These are phyloP conservation scores for Cucumis melo DNA, from an alignment of 306 rosid species.

Conservation along the genomic window DNA sequence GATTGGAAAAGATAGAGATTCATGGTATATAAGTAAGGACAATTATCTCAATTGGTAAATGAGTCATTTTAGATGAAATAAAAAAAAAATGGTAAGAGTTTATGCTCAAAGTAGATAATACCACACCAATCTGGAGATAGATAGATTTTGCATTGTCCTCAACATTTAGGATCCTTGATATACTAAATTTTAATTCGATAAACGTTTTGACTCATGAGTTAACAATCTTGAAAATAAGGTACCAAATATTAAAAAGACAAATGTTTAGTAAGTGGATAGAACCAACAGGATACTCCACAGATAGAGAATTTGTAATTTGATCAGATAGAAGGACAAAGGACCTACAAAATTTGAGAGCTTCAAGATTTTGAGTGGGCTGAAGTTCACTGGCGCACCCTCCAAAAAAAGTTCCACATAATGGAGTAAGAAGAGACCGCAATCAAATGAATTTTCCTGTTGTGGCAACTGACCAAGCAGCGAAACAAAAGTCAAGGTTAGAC, in stretches of 20 bases:
- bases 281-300: background rate
- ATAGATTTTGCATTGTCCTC: too few relatives aligned
- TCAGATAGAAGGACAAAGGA: background rate
- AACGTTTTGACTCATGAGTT: too few relatives aligned
- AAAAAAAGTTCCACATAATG: slow-evolving; percentile 65
- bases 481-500: background rate
- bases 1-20: too few relatives aligned
- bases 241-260: background rate
- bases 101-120: too few relatives aligned
- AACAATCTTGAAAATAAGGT: background rate
- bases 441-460: slow-evolving; percentile 65
- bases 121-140: too few relatives aligned
- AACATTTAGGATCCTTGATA: too few relatives aligned
- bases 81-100: too few relatives aligned
- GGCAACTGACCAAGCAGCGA: slow-evolving; percentile 37
- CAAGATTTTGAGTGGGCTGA: slow-evolving; percentile 38
- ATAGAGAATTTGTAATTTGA: slow-evolving; percentile 4
- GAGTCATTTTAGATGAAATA: too few relatives aligned
- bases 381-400: slow-evolving; percentile 44
- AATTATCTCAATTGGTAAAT: too few relatives aligned
- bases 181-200: too few relatives aligned
- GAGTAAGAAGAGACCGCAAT: slow-evolving; percentile 80
- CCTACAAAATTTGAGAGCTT: slow-evolving; percentile 54
- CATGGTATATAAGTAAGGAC: too few relatives aligned
- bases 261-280: background rate